Percentiles rank a stretch among this genome's conserved stretches.
Evolutionary conservation across 495 filamentous ascomycete species (phyloP).

Genomic region (Ascobolus immersus): DNA sequence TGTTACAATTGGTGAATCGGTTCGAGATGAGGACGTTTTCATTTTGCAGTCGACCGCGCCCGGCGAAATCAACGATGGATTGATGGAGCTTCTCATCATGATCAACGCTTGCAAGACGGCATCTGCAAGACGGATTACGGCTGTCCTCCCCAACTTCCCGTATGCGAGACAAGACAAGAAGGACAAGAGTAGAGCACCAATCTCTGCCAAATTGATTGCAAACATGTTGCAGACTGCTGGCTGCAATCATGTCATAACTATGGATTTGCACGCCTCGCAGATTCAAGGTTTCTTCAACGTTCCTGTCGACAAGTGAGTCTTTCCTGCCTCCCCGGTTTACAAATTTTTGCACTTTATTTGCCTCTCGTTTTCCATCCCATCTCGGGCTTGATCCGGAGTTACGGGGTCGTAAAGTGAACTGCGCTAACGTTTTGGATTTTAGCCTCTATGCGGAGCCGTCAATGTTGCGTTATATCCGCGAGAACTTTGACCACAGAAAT

Average conservation of each 20-base stretch:
- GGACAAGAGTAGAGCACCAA: constrained; percentile 79
- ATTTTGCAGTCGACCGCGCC: constrained; percentile 87
- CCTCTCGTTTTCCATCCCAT: too few relatives aligned
- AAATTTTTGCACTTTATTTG: too few relatives aligned
- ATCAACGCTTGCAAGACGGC: constrained; percentile 97
- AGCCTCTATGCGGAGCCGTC: constrained; percentile 93
- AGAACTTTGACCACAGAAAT: constrained; percentile 57
- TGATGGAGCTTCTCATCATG: constrained; percentile 98
- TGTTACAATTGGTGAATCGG: constrained; percentile 88
- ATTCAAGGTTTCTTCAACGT: constrained; percentile 94
- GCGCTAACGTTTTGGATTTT: too few relatives aligned
- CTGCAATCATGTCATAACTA: constrained; percentile 63
- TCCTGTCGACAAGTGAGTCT: constrained; percentile 42
- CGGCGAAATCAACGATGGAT: constrained; percentile 90
- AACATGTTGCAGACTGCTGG: constrained; percentile 96
- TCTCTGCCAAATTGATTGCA: constrained; percentile 78
- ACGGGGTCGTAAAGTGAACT: too few relatives aligned
- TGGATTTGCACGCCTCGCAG: constrained; percentile 61
- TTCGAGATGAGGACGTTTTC: constrained; percentile 95
- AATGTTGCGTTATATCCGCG: constrained; percentile 68
- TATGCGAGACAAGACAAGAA: constrained; percentile 99
- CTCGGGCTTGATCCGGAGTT: too few relatives aligned
- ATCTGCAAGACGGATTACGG: constrained; percentile 76
- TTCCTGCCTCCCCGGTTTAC: too few relatives aligned
- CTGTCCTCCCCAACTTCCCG: constrained; percentile 85